Evolutionary conservation across 345 rosid genomes (phyloP), one percentile per base, ranked within the genome.

Genomic region (Salix brachista): DNA sequence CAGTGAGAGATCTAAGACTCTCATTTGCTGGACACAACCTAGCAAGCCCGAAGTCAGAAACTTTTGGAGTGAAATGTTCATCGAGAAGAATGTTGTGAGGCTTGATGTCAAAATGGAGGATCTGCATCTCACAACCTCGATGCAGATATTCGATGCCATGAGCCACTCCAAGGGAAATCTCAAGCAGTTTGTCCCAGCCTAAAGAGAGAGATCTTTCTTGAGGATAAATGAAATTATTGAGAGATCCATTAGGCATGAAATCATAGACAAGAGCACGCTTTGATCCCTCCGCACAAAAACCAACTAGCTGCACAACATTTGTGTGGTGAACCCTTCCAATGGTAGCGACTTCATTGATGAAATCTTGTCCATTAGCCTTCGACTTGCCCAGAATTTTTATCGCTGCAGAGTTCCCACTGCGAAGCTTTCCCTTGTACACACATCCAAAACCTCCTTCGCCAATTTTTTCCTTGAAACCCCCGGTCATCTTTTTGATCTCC

Each of bases 1-100:
- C 70, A 6, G 44, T 66, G 3, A 66, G 70, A 66, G 70, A 66
- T 32, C 0, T n/a, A 34, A 34, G 7, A 1, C 42, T 66, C 18
- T 34, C 46, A 4, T 36, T 67, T 67, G 46, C 4, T 7, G 46
- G 42, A 18, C n/a, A 67, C 46, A 67, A 67, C 23, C 21, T 67
- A 6, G 70, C 70, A 67, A 36, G 70, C 1, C 70, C 70, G 3
- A 67, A 66, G 46, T 67, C 70, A 10, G 70, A 67, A 67, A 67
- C 44, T 36, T 67, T 67, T 17, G 70, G 42, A 36, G 4, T 8
- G 46, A 67, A 67, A 8, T 67, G 8, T 36, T 67, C 46, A 36
- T 67, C 46, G 19, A 67, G 70, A 2, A 67, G 70, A 67, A 67
- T 68, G 4, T 68, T 68, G 52, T 68, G 71, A 18, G 71, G 71